Percentiles rank a stretch among this genome's conserved stretches.
These are phyloP conservation scores for Raphanus raphanistrum DNA, from an alignment of 345 rosid species.

Conservation along the genomic window DNA sequence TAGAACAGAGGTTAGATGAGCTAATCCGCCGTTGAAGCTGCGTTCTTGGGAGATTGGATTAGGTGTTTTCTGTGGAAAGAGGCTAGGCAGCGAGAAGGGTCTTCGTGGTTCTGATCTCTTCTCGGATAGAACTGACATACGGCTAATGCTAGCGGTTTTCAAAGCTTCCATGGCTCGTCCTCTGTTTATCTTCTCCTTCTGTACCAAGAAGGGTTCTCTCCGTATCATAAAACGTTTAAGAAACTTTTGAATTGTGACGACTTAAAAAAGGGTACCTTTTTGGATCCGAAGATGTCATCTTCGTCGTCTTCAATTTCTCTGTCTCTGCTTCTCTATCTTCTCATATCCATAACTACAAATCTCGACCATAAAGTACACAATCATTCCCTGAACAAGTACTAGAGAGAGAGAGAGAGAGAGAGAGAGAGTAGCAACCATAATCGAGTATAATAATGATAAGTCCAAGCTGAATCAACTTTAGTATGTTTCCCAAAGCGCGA, in stretches of 20 bases:
- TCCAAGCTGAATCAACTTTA: too few relatives aligned
- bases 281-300: slow-evolving; percentile 82
- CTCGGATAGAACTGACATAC: slow-evolving; percentile 60
- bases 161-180: slow-evolving; percentile 73
- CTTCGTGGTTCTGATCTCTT: slow-evolving; percentile 60
- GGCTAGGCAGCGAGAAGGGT: slow-evolving; percentile 37
- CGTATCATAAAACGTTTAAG: slow-evolving; percentile 14
- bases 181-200: not conserved
- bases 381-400: not conserved
- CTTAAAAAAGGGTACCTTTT: slow-evolving; percentile 48
- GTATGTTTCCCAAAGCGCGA: too few relatives aligned
- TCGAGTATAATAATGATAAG: too few relatives aligned
- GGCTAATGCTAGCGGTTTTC: slow-evolving; percentile 62
- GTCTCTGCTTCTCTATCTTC: slow-evolving; percentile 81
- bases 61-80: slow-evolving; percentile 43
- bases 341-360: slow-evolving; percentile 58
- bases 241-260: not conserved
- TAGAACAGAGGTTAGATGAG: slow-evolving; percentile 63
- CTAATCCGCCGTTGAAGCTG: slow-evolving; percentile 57
- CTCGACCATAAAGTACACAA: not conserved
- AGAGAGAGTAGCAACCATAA: slow-evolving; percentile 16
- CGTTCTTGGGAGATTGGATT: slow-evolving; percentile 41
- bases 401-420: not conserved
- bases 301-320: slow-evolving; percentile 92
- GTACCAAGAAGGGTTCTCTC: slow-evolving; percentile 8